Conservation (phyloP, 495 filamentous ascomycete genomes). For the Neurospora sp. region DNA sequence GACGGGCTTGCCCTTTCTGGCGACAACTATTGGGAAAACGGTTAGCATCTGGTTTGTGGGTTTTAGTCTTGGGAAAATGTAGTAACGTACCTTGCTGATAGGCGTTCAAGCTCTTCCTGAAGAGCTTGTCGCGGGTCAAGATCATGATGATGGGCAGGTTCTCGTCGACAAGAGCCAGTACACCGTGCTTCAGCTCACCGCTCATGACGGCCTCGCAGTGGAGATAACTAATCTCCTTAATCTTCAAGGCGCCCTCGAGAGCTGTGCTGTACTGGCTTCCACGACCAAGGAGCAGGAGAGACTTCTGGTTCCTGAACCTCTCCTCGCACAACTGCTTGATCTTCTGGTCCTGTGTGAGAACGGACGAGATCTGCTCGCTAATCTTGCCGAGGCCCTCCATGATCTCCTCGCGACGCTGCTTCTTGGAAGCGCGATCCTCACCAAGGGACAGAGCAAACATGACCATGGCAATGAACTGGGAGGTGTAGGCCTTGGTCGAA, state of each 20-base stretch:
- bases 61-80: not conserved
- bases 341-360: conserved; percentile 77
- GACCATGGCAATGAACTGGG: conserved; percentile 97
- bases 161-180: conserved; percentile 93
- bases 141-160: conserved; percentile 99
- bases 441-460: conserved; percentile 97
- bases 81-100: conserved; percentile 79
- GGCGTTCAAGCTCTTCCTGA: conserved; percentile 93
- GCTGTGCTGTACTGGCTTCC: conserved; percentile 96
- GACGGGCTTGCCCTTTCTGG: conserved; percentile 86
- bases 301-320: conserved; percentile 95
- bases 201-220: conserved; percentile 99
- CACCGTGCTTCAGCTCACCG: conserved; percentile 96
- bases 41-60: conserved; percentile 6
- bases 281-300: conserved; percentile 80
- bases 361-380: conserved; percentile 82
- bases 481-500: conserved; percentile 98
- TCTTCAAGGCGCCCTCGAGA: conserved; percentile 95
- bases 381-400: conserved; percentile 84
- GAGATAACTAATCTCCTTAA: conserved; percentile 99
- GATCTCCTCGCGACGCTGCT: conserved; percentile 86
- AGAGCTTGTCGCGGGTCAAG: conserved; percentile 86
- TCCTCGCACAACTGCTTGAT: conserved; percentile 89
- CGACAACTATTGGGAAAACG: conserved; percentile 53
- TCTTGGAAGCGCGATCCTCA: conserved; percentile 93